A percentile compares a stretch with the other conserved stretches of the same genome.
Evolutionary conservation across 805 yeast species (phyloP).

Genomic region (Peterozyma toletana): DNA sequence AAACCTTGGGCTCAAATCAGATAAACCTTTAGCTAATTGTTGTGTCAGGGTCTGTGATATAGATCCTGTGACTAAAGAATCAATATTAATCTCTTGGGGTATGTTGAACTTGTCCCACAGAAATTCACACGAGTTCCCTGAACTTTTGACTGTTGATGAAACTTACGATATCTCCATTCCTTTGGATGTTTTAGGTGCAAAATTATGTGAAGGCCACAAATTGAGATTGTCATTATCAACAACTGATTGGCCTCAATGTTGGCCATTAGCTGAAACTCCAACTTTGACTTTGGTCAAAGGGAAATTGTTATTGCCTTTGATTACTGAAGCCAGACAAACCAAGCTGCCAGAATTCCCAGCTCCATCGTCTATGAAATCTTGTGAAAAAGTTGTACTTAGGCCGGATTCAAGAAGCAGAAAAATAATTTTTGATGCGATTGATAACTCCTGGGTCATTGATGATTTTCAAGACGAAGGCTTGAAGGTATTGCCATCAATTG

Average conservation of each 20-base stretch:
- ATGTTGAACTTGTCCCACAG: slow-evolving; percentile 33
- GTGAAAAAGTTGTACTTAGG: slow-evolving; percentile 18
- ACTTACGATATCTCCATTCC: slow-evolving; percentile 25
- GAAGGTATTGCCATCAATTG: slow-evolving; percentile 22
- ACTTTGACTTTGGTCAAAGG: slow-evolving; percentile 25
- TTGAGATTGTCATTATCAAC: slow-evolving; percentile 33
- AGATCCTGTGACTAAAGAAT: slow-evolving; percentile 27
- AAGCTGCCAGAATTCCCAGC: slow-evolving; percentile 18
- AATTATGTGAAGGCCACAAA: slow-evolving; percentile 27
- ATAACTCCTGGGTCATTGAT: slow-evolving; percentile 24
- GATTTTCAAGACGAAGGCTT: slow-evolving; percentile 30
- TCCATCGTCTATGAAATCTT: slow-evolving; percentile 21
- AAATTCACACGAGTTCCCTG: slow-evolving; percentile 34
- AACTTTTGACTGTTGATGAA: slow-evolving; percentile 21
- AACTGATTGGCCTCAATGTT: slow-evolving; percentile 40
- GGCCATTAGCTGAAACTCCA: slow-evolving; percentile 38
- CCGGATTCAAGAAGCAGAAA: slow-evolving; percentile 17
- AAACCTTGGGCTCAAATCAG: slow-evolving; percentile 24
- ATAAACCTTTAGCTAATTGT: slow-evolving; percentile 29
- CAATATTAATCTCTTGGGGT: slow-evolving; percentile 37
- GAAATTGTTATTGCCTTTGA: slow-evolving; percentile 22
- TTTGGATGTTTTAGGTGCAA: slow-evolving; percentile 33
- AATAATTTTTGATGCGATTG: slow-evolving; percentile 24
- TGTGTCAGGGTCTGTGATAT: slow-evolving; percentile 32
- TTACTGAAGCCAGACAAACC: slow-evolving; percentile 12